Base-by-base conservation (phyloP, 1,139 yeast species). In the Magnusiomyces sp. region DNA sequence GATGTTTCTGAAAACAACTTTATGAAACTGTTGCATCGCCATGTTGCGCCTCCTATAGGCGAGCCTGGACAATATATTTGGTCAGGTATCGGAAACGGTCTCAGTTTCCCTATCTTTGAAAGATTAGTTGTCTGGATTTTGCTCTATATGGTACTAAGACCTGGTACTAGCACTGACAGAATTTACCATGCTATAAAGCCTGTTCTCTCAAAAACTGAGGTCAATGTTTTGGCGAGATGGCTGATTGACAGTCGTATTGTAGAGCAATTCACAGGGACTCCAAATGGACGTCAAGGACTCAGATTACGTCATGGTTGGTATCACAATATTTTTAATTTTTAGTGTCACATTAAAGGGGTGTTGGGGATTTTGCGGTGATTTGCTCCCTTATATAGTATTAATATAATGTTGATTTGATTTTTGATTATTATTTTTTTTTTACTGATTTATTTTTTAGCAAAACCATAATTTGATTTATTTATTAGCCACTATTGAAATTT, bases 11-110 rank as follows among this genome's bases (percentile, higher is more conserved):
- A 36, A 2, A 16, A 16, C 1, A 23, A 23, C 29, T 23, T 23
- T 23, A 23, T 23, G 29, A 23, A 23, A 23, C 7, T 23, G 7
- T 23, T 23, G 7, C 29, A 23, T 7, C 29, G 29, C 7, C 34
- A 53, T 2, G 50, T 55, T 10, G 54, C 60, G 0, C 43, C 54
- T 3, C 76, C 83, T 1, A 84, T 90, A 0, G 62, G 73, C 2
- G 83, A 81, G 31, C 80, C 92, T 1, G 81, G 88, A 52, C 76
- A 84, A 1, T 77, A 77, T 47, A 66, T 85, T 10, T 88, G 96
- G 96, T 71, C 85, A 9, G 85, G 82, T 57, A 65, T 82, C 34
- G 65, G 71, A 41, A 94, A 95, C 1, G 66, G 72, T 31, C 72
- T 86, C 27, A 80, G 83, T 56, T 67, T 65, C 27, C 63, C 64